Evolutionary conservation across 1,284 basidiomycete genomes (phyloP), one percentile per base, ranked within the genome.

Genomic region (Ceratobasidium theobromae): DNA sequence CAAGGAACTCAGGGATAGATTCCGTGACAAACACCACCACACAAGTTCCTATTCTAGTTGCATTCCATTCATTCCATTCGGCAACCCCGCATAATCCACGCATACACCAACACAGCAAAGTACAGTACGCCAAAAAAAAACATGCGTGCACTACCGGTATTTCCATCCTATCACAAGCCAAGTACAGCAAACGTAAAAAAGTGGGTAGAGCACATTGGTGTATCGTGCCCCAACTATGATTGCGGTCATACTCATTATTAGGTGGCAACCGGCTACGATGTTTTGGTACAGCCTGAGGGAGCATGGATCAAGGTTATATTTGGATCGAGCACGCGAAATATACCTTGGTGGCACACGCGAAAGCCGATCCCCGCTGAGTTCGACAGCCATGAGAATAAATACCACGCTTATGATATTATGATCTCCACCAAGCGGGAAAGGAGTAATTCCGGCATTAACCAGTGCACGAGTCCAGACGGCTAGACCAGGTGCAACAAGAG

Each of bases 381-480:
- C 73, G 0, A 75, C 73, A 1, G 91, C 75, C 27, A 87, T 72
- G 9, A 93, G 75, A 72, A 88, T 86, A 3, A 88, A 87, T 1
- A 82, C 79, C 12, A 87, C 83, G 57, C 84, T 83, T 32, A 88
- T 69, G 66, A 89, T 81, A 73, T 86, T 85, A 73, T 93, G 89
- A 73, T 94, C 91, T 0, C 88, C 87, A 62, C 86, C 82, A 71
- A 91, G 91, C 1, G 87, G 88, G 86, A n/a, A n/a, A n/a, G n/a
- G 84, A 8, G 83, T 87, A 43, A 84, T 78, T 0, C 89, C 89
- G n/a, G 88, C 87, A 1, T 86, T 88, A 18, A 82, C 78, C 8
- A 92, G 75, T 57, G 94, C 96, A 62, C 94, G 85, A 0, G 88
- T 87, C 95, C 95, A 99, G 0, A 97, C 93, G 0, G 86, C 86